These are phyloP conservation scores for Aspergillus thermomutatus DNA, from an alignment of 2,329 filamentous ascomycete species.

Conservation along the genomic window DNA sequence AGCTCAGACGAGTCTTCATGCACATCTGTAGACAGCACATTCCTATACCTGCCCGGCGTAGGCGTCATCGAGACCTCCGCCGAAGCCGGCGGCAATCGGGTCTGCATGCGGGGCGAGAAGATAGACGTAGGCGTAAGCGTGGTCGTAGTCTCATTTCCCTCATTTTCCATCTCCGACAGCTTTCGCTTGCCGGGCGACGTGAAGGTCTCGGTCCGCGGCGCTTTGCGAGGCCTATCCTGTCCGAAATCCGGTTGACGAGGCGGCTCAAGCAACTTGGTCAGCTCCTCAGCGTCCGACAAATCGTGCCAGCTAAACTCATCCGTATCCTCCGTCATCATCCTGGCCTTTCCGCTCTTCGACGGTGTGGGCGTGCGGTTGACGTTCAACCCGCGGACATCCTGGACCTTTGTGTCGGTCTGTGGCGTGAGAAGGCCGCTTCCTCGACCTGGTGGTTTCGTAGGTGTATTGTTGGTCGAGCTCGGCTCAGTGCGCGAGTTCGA, in stretches of 20 bases:
- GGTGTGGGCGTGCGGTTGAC: conserved; percentile 7
- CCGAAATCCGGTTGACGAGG: conserved; percentile 29
- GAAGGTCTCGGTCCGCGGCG: conserved; percentile 27
- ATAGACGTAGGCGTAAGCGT: conserved; percentile 11
- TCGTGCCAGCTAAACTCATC: conserved; percentile 39
- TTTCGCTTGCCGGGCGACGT: conserved; percentile 39
- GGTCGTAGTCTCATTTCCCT: neutral
- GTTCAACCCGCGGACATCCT: neutral
- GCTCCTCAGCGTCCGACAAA: conserved; percentile 29
- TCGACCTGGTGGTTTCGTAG: conserved; percentile 11
- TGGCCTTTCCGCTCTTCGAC: conserved; percentile 25
- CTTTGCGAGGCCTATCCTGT: conserved; percentile 36
- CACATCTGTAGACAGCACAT: conserved; percentile 22
- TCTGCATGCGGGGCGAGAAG: conserved; percentile 6
- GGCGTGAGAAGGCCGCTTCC: conserved; percentile 32
- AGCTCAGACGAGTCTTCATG: conserved; percentile 18
- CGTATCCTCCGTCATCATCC: conserved; percentile 32
- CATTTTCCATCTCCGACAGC: conserved; percentile 22
- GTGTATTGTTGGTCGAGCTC: conserved; percentile 20
- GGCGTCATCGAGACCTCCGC: conserved; percentile 31
- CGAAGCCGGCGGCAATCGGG: conserved; percentile 17
- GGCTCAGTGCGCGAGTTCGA: conserved; percentile 50
- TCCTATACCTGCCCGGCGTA: conserved; percentile 28
- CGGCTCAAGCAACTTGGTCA: conserved; percentile 20
- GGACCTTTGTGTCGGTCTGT: conserved; percentile 22